Evolutionary conservation across 176 grass and related monocot genomes (phyloP), one percentile per base, ranked within the genome.

Genomic region (maize (Zea mays)): DNA sequence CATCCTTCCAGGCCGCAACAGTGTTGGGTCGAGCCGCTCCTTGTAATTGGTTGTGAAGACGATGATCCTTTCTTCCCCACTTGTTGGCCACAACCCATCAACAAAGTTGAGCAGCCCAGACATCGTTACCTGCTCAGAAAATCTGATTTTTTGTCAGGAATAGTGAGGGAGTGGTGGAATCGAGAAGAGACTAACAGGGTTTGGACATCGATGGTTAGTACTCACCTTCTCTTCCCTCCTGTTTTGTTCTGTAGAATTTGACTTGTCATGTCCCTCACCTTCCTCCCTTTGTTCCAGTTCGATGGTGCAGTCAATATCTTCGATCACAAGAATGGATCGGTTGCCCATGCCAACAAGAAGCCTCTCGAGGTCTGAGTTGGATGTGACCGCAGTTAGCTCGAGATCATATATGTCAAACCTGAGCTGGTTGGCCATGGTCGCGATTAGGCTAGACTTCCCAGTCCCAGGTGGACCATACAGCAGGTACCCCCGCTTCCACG

Each of bases 41-140:
- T 91, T 93, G 79, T 93, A 90, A 37, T 97, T 97, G 43, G 94
- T 97, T 0, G 94, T 97, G 86, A 97, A 97, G 49, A 97, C 27
- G 57, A 97, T 89, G 67, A 97, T 88, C 81, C 88, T 88, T 62
- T 93, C 94, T 5, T 93, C 89, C 37, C 94, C 94, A 8, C 81
- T 81, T 43, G 88, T 89, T 4, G 94, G 93, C 94, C 94, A 97
- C 42, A 97, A 77, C 6, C 94, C 94, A 17, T 97, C 94, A 20
- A 93, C 79, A 40, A 97, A 93, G 76, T 97, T 97, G 8, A 97
- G 80, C 76, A 97, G 74, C 15, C 94, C 94, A 6, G 90, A 93
- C 1, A 97, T 72, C 4, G 90, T 97, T 16, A 93, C 86, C 83
- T 92, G 88, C 10, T 45, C 43, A 45, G 43, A 45, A 45, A 45